Evolutionary conservation across 805 yeast genomes (phyloP).

Genomic region (Blastobotrys parvus): DNA sequence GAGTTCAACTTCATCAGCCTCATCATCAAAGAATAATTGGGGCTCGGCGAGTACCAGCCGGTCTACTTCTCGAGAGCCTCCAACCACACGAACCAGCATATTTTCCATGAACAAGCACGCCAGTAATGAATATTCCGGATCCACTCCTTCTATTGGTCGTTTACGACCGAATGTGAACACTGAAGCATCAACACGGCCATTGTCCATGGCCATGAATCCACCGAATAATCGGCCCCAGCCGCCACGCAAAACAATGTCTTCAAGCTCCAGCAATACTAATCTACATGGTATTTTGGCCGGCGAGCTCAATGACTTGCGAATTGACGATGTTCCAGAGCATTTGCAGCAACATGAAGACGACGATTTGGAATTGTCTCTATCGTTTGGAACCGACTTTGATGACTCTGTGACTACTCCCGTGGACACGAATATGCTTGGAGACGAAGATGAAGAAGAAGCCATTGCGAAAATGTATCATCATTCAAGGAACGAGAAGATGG

Average conservation of each 20-base stretch:
- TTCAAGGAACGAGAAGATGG: no score
- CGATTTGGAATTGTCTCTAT: no score
- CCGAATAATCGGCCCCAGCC: neutral
- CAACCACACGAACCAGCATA: neutral
- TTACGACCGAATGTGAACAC: neutral
- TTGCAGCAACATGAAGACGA: no score
- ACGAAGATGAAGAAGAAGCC: no score
- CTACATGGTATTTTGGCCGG: constrained; percentile 12
- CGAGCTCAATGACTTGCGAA: neutral
- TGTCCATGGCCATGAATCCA: no score
- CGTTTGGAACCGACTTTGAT: no score
- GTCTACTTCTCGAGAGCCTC: constrained; percentile 1
- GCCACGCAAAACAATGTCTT: constrained; percentile 4
- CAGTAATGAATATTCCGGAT: neutral
- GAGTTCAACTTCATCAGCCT: constrained; percentile 11
- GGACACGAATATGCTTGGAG: no score
- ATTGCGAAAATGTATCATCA: no score
- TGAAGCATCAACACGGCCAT: neutral
- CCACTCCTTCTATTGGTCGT: neutral
- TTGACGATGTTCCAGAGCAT: neutral
- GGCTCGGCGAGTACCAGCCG: constrained; percentile 1
- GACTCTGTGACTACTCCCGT: no score
- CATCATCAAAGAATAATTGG: constrained; percentile 1
- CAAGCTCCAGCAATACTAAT: constrained; percentile 14
- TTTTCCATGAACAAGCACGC: neutral